Evolutionary conservation across 768 basidiomycete genomes (phyloP), one percentile per base, ranked within the genome.

Genomic region (Sutorius australiensis): DNA sequence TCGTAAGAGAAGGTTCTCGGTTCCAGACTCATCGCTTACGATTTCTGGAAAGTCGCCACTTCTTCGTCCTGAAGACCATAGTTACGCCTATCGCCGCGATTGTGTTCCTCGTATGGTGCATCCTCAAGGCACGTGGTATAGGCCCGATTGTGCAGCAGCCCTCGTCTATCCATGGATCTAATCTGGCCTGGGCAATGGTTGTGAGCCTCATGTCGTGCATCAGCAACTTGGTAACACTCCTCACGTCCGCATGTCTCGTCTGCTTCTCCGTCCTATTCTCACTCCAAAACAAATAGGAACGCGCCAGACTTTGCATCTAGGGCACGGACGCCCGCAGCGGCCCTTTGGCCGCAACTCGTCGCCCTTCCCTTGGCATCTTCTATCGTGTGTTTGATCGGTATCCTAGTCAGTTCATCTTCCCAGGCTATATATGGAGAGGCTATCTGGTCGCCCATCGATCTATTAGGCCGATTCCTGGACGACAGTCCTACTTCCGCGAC

Each of bases 341-440:
- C 84, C 3, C 67, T 84, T 37, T 77, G 75, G 57, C 82, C 87
- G 28, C 89, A 91, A 67, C 71, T 88, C 14, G 68, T 89, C 55
- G 77, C 88, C 0, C 78, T 90, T 30, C 89, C 90, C 0, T 54
- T 92, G 48, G 79, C 81, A 1, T 90, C 89, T 70, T 82, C 83
- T 24, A 65, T 90, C 48, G 84, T 89, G 60, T 84, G 83, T 61
- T 86, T 92, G 70, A 74, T 92, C 54, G 88, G 89, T 1, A 88
- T 93, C 66, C 81, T 90, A 47, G 89, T 93, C 57, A 83, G 84
- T 51, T 90, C 89, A 1, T 86, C 87, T 17, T 86, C 86, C 17
- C 75, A 83, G 56, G 77, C 82, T 13, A 85, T 92, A 58, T 92
- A 86, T 60, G 87, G 86, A 21, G 82, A 84, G 57, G 80, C 84